Evolutionary conservation across 2,329 filamentous ascomycete species (phyloP), one percentile per base, ranked within the genome.

Genomic region (Rachicladosporium sp.): DNA sequence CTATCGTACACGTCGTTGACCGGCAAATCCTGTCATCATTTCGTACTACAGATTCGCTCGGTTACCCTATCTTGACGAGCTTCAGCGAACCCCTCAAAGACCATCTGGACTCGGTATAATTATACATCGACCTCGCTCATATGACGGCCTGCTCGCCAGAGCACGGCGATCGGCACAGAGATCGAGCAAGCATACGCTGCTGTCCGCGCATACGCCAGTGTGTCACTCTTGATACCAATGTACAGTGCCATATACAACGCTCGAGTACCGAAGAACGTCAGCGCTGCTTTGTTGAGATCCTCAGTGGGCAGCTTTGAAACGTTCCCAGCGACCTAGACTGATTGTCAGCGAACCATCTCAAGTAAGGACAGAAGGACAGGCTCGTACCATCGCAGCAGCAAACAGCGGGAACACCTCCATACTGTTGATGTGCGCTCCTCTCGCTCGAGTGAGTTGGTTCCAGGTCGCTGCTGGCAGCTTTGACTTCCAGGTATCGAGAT

Each of bases 321-420:
- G 32, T 51, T 51, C 2, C 50, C 49, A 2, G 49, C 50, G n/a
- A 51, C 10, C 46, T 46, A 13, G 3, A 31, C 35, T 21, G 23
- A 7, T 6, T 27, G 6, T 27, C 23, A 27, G 23, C 23, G 23
- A 8, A 27, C 5, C 6, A 27, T 27, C 23, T 7, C 23, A 8
- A 8, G 23, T 7, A 27, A 8, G 23, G 23, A 8, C 7, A 8
- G 23, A 27, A 8, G 23, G 23, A 27, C 23, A 27, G 7, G 23
- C 5, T 27, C 45, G 10, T 31, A 61, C 42, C 44, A 69, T 52
- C 3, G 58, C 60, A 0, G 54, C 56, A 3, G 54, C 48, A 46
- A 68, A 63, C 1, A 69, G 43, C 0, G 61, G 49, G 38, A 58
- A 66, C 37, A 63, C 59, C 39, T 64, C 68, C 9, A 70, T 59